These are phyloP conservation scores for Fusarium papillatum DNA, from an alignment of 2,329 filamentous ascomycete genomes.

Conservation along the genomic window DNA sequence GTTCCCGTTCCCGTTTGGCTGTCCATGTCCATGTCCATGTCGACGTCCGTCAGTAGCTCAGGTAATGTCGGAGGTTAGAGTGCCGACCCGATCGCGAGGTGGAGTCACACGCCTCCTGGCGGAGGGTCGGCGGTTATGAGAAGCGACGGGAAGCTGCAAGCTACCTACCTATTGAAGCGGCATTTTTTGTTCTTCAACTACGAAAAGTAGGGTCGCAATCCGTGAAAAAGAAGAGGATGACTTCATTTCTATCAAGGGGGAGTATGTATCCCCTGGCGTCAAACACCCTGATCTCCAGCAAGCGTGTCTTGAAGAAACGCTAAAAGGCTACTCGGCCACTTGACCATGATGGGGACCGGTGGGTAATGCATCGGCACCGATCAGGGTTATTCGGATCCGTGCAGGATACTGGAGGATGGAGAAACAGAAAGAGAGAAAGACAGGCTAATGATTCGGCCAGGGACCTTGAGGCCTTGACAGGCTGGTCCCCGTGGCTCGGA, in stretches of 20 bases:
- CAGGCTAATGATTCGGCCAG: constrained; percentile 3
- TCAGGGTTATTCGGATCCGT: constrained; percentile 26
- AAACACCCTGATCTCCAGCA: background rate
- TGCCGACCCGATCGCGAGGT: constrained; percentile 32
- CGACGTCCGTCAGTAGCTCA: background rate
- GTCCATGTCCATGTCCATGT: background rate
- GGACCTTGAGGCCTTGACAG: constrained; percentile 7
- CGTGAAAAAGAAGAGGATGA: constrained; percentile 13
- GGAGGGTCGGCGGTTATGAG: constrained; percentile 28
- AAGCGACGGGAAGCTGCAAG: constrained; percentile 18
- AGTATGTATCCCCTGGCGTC: background rate
- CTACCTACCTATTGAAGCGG: constrained; percentile 5
- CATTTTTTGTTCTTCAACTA: background rate
- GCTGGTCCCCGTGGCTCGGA: background rate
- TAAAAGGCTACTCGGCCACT: background rate
- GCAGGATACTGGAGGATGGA: constrained; percentile 20
- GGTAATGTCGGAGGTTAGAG: constrained; percentile 33
- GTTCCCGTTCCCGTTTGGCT: background rate
- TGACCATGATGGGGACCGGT: constrained; percentile 6
- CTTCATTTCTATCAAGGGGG: constrained; percentile 11
- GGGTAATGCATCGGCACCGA: constrained; percentile 37
- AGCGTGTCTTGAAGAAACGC: background rate
- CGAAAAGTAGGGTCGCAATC: constrained; percentile 9
- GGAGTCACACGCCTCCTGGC: constrained; percentile 32
- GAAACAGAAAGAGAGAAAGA: constrained; percentile 4